These are phyloP conservation scores for Nymphaea thermarum DNA, from an alignment of 164 flowering plant genomes.

Conservation along the genomic window DNA sequence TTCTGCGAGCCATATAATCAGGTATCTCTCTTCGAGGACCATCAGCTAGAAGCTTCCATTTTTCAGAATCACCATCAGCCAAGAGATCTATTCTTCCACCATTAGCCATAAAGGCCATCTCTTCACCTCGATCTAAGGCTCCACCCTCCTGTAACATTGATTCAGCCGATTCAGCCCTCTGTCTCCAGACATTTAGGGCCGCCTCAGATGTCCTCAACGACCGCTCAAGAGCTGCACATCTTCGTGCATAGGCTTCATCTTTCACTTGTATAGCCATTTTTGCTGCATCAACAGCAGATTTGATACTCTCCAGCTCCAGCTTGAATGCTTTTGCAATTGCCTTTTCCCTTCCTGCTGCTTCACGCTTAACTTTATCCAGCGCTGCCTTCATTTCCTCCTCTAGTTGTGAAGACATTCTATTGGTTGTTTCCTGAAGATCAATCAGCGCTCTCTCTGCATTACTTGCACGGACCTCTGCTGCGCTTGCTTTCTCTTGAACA, in stretches of 20 bases:
- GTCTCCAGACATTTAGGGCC: slow-evolving; percentile 35
- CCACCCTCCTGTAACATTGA: slow-evolving; percentile 23
- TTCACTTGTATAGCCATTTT: slow-evolving; percentile 31
- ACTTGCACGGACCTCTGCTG: slow-evolving; percentile 27
- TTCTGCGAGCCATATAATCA: slow-evolving; percentile 51
- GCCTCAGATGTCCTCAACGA: slow-evolving; percentile 38
- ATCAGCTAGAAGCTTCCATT: slow-evolving; percentile 46
- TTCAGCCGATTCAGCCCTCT: slow-evolving; percentile 46
- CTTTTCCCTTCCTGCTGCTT: slow-evolving; percentile 27
- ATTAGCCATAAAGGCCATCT: slow-evolving; percentile 25
- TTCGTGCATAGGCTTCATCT: slow-evolving; percentile 39
- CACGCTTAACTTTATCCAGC: slow-evolving; percentile 47
- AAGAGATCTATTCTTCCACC: slow-evolving; percentile 53
- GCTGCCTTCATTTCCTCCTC: slow-evolving; percentile 34
- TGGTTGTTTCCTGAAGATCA: slow-evolving; percentile 34
- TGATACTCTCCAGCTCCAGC: slow-evolving; percentile 35
- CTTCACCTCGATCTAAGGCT: slow-evolving; percentile 13
- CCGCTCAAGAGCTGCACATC: slow-evolving; percentile 44
- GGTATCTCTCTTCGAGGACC: slow-evolving; percentile 57
- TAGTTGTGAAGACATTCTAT: slow-evolving; percentile 17
- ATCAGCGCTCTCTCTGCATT: slow-evolving; percentile 28
- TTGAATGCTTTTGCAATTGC: slow-evolving; percentile 30
- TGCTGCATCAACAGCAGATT: slow-evolving; percentile 36
- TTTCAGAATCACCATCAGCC: slow-evolving; percentile 40
- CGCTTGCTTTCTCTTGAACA: slow-evolving; percentile 20